phyloP scores from a whole-genome alignment of 352 stramenopile genomes.

The Hyaloperonospora brassicae region DNA sequence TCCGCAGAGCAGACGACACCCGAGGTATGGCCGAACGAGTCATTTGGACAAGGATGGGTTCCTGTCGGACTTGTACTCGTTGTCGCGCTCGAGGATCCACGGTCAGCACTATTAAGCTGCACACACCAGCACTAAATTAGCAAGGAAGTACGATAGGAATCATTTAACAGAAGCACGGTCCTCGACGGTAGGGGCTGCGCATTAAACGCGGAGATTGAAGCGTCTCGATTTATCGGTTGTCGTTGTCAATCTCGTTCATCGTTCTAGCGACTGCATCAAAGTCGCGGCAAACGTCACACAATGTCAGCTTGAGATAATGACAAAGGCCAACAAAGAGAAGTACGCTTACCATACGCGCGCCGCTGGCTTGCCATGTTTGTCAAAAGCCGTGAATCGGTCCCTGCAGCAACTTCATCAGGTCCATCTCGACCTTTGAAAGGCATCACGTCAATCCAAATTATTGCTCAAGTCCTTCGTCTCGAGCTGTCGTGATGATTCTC shows the following conservation, averaged over 20 bases:
- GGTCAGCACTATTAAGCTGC: constrained; percentile 23
- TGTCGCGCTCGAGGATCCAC: constrained; percentile 28
- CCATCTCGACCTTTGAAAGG: too few relatives aligned
- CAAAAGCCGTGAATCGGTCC: too few relatives aligned
- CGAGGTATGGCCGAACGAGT: constrained; percentile 26
- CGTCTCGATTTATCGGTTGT: background rate
- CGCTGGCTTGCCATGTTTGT: too few relatives aligned
- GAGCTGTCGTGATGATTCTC: background rate
- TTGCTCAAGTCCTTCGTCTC: constrained; percentile 1
- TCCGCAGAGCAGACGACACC: constrained; percentile 17
- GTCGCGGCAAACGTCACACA: too few relatives aligned
- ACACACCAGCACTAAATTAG: constrained; percentile 12
- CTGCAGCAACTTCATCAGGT: too few relatives aligned
- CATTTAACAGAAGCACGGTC: constrained; percentile 22
- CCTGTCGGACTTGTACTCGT: constrained; percentile 35
- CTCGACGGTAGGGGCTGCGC: constrained; percentile 20
- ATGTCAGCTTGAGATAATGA: too few relatives aligned
- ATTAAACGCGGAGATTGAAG: constrained; percentile 13
- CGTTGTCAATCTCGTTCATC: too few relatives aligned
- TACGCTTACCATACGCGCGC: too few relatives aligned
- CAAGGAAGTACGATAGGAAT: constrained; percentile 24
- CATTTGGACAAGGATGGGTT: constrained; percentile 36
- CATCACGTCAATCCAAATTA: too few relatives aligned
- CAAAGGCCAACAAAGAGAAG: too few relatives aligned
- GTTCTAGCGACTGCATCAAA: background rate